Evolutionary conservation across 257 asterid genomes (phyloP), one percentile per base, ranked within the genome.

Genomic region (Marsdenia floribunda): DNA sequence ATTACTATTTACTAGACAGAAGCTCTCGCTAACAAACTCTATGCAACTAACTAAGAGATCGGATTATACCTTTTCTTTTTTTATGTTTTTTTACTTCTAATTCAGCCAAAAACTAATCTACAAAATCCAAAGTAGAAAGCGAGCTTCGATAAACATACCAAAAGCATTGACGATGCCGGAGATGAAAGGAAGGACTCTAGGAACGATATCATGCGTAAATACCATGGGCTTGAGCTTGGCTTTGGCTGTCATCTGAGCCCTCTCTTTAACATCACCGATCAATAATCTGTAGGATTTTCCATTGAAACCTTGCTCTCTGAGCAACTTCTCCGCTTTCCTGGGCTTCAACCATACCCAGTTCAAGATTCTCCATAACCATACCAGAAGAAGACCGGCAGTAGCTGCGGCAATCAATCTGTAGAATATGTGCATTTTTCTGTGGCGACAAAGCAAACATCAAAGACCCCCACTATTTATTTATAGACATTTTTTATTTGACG

Each of bases 201-300:
- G 83, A 76, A 80, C 76, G 55, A 82, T 81, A 74, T 84, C 85
- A 58, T 82, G 83, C 24, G 78, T 82, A 60, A 86, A 49, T 57
- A n/a, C 75, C 74, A 52, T 52, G n/a, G 72, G 72, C 54, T 68
- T 68, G 14, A 53, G 7, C 72, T 21, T 19, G 0, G 54, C 33
- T 40, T 40, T 5, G 57, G 6, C 57, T 2, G 7, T 52, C 57
- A 52, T 18, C 57, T 0, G 57, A 52, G 21, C 57, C 37, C 22
- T 68, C 72, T 68, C 72, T 14, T 68, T 68, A 14, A 50, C 15
- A 33, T 68, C 72, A 1, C 72, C 72, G 44, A 68, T 7, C 37
- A 68, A 68, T 7, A 68, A 68, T 29, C 55, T 68, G 35, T 68
- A 68, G 26, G 54, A 22, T 40, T 44, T 68, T 5, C 72, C 72